A percentile compares a stretch with the other conserved stretches of the same genome.
These are phyloP conservation scores for Betula pendula DNA, from an alignment of 306 rosid genomes.

Conservation along the genomic window DNA sequence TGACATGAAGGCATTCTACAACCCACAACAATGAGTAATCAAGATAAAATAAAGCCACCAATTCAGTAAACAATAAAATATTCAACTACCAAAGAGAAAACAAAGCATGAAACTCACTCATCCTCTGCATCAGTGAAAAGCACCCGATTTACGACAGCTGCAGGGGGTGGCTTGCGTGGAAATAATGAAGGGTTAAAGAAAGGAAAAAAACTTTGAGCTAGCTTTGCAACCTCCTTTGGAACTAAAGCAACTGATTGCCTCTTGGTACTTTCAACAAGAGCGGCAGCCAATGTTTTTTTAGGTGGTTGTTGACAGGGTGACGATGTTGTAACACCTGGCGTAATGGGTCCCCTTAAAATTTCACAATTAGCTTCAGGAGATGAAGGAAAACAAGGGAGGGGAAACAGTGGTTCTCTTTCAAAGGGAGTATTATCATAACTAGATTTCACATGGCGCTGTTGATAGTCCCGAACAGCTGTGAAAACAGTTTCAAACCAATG, in stretches of 20 bases:
- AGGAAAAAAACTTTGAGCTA: constrained; percentile 66
- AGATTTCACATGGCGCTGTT: constrained; percentile 58
- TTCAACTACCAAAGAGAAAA: constrained; percentile 18
- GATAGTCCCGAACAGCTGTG: constrained; percentile 69
- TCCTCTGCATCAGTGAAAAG: constrained; percentile 97
- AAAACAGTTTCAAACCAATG: constrained; percentile 40
- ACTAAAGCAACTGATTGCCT: constrained; percentile 87
- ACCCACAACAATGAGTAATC: background rate
- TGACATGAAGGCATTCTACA: background rate
- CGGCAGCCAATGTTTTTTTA: constrained; percentile 86
- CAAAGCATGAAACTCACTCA: constrained; percentile 64
- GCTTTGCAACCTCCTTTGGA: constrained; percentile 72
- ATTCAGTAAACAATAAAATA: constrained; percentile 23
- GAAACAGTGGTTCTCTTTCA: constrained; percentile 77
- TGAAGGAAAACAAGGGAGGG: constrained; percentile 45
- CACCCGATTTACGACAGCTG: constrained; percentile 69
- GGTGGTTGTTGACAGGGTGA: constrained; percentile 57
- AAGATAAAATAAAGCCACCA: constrained; percentile 20
- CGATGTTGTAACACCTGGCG: constrained; percentile 40
- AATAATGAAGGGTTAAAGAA: constrained; percentile 80
- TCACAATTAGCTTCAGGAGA: constrained; percentile 47
- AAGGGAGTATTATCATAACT: constrained; percentile 43
- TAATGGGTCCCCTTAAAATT: constrained; percentile 35
- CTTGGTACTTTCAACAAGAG: constrained; percentile 86
- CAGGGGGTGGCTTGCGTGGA: constrained; percentile 84